These are phyloP conservation scores for Colletotrichum sp. DNA, from an alignment of 2,329 filamentous ascomycete genomes.

Conservation along the genomic window DNA sequence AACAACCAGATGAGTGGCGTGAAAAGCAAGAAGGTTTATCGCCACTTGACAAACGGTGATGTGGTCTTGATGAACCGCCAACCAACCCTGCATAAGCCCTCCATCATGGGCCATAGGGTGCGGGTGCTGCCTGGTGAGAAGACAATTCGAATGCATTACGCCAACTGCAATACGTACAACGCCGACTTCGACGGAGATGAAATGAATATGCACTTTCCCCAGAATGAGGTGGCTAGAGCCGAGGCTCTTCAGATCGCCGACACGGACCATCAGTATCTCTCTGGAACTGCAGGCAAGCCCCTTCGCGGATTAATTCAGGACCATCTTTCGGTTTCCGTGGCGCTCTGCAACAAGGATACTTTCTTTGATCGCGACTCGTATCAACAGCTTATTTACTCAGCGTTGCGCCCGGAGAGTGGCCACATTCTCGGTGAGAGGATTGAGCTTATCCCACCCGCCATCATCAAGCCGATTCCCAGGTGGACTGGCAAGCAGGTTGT, in stretches of 20 bases:
- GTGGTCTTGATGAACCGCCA: constrained; percentile 99
- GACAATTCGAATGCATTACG: constrained; percentile 99
- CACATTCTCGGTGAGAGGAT: constrained; percentile 86
- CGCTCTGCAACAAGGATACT: constrained; percentile 87
- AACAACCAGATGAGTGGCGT: constrained; percentile 75
- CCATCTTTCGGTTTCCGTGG: constrained; percentile 93
- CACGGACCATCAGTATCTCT: constrained; percentile 96
- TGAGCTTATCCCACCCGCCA: constrained; percentile 78
- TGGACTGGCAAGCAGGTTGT: constrained; percentile 99
- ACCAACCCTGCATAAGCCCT: constrained; percentile 96
- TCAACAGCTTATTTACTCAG: constrained; percentile 91
- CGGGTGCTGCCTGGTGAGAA: constrained; percentile 92
- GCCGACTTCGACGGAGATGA: constrained; percentile 99
- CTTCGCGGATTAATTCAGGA: constrained; percentile 97
- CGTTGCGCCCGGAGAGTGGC: constrained; percentile 86
- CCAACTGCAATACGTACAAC: constrained; percentile 99
- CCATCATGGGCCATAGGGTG: constrained; percentile 97
- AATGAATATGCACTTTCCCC: constrained; percentile 99
- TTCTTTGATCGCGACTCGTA: constrained; percentile 90
- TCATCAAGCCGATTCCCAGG: constrained; percentile 78
- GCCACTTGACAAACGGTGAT: constrained; percentile 95
- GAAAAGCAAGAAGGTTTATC: constrained; percentile 93
- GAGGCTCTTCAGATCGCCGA: constrained; percentile 94
- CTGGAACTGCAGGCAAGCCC: constrained; percentile 90
- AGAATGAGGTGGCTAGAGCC: constrained; percentile 91